Percentiles rank a stretch among this genome's conserved stretches.
These are phyloP conservation scores for Aplosporella prunicola DNA, from an alignment of 2,329 filamentous ascomycete species.

Conservation along the genomic window DNA sequence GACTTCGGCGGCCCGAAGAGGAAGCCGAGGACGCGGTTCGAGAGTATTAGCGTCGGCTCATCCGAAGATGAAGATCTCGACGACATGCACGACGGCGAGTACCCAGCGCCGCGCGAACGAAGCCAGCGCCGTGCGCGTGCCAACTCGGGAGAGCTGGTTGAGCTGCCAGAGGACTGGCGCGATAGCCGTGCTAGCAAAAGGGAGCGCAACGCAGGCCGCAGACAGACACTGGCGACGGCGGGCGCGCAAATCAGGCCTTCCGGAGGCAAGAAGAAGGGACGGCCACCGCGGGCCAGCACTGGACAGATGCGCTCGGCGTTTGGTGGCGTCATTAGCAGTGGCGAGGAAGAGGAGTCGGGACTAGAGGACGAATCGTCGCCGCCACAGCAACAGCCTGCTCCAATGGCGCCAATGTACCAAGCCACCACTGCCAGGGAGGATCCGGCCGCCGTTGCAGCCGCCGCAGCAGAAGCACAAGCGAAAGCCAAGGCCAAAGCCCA, in stretches of 20 bases:
- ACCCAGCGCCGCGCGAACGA: slow-evolving; percentile 7
- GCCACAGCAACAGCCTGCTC: neutral
- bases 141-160: slow-evolving; percentile 24
- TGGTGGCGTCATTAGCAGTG: slow-evolving; percentile 21
- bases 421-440: slow-evolving; percentile 13
- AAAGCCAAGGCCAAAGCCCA: slow-evolving; percentile 9
- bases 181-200: slow-evolving; percentile 24
- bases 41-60: slow-evolving; percentile 38
- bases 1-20: slow-evolving; percentile 26
- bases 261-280: slow-evolving; percentile 14
- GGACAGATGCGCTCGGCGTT: slow-evolving; percentile 21
- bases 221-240: slow-evolving; percentile 16
- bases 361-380: slow-evolving; percentile 1
- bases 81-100: slow-evolving; percentile 22
- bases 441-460: slow-evolving; percentile 14
- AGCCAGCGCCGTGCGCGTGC: neutral
- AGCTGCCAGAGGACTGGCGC: slow-evolving; percentile 33
- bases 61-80: slow-evolving; percentile 31
- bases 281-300: slow-evolving; percentile 20
- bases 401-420: slow-evolving; percentile 1
- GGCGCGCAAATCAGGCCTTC: slow-evolving; percentile 20
- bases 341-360: slow-evolving; percentile 21
- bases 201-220: slow-evolving; percentile 20
- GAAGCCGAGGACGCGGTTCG: slow-evolving; percentile 25
- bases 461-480: slow-evolving; percentile 16